Conservation (phyloP, 2,329 filamentous ascomycete species). For the Alternaria rosae region DNA sequence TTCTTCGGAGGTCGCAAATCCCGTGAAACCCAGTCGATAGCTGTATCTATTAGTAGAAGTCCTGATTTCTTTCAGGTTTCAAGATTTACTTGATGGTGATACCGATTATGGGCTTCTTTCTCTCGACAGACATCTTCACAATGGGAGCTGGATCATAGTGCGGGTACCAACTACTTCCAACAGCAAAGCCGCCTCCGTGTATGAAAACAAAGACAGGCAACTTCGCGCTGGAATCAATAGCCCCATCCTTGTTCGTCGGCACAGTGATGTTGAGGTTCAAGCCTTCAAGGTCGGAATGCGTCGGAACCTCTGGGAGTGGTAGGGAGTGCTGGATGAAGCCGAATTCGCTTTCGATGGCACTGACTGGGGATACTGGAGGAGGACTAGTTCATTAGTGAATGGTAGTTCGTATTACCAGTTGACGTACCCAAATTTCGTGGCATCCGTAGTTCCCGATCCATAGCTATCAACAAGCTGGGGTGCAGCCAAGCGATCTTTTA, state of each 20-base stretch:
- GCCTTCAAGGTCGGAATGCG: slow-evolving; percentile 58
- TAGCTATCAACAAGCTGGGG: slow-evolving; percentile 41
- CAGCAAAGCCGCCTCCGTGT: slow-evolving; percentile 60
- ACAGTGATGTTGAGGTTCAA: slow-evolving; percentile 62
- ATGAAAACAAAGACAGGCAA: slow-evolving; percentile 63
- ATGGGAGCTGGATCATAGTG: slow-evolving; percentile 59
- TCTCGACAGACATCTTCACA: slow-evolving; percentile 55
- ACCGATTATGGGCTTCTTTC: slow-evolving; percentile 56
- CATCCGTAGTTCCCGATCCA: slow-evolving; percentile 34
- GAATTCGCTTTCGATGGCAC: slow-evolving; percentile 57
- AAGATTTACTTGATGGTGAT: slow-evolving; percentile 54
- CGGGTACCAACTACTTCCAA: slow-evolving; percentile 62
- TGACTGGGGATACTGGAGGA: slow-evolving; percentile 50
- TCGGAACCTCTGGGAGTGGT: slow-evolving; percentile 46
- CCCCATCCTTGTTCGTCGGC: slow-evolving; percentile 41
- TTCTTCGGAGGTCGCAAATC: slow-evolving; percentile 57
- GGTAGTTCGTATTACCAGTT: too few relatives aligned
- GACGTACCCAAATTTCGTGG: slow-evolving; percentile 47
- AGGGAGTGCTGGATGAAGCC: slow-evolving; percentile 58
- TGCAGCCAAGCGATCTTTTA: slow-evolving; percentile 48
- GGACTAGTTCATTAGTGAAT: slow-evolving; percentile 18
- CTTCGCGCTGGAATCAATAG: slow-evolving; percentile 34
- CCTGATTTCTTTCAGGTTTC: slow-evolving; percentile 40
- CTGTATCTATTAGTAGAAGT: slow-evolving; percentile 18
- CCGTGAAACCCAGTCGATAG: slow-evolving; percentile 42